Evolutionary conservation across 352 stramenopile genomes (phyloP).

Genomic region (Globisporangium parvum): DNA sequence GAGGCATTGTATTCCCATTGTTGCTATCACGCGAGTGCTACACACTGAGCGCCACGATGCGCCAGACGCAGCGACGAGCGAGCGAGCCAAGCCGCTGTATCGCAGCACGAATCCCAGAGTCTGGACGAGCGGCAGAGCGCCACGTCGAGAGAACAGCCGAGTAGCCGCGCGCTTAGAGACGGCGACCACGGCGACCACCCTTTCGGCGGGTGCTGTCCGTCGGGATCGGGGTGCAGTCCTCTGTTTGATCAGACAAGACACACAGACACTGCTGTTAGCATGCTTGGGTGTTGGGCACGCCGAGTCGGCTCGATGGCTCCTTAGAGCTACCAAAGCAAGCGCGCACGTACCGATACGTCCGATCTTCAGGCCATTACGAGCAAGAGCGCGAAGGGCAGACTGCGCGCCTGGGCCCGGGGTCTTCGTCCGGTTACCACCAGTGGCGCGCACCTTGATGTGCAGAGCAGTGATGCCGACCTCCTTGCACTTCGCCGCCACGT

Average conservation of each 20-base stretch:
- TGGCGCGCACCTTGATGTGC: slow-evolving; percentile 99
- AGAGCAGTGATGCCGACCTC: slow-evolving; percentile 99
- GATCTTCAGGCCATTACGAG: slow-evolving; percentile 99
- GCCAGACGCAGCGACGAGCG: neutral
- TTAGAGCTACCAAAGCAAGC: neutral
- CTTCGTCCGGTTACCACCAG: slow-evolving; percentile 98
- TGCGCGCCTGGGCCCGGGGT: slow-evolving; percentile 98
- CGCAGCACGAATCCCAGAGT: slow-evolving; percentile 16
- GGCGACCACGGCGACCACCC: slow-evolving; percentile 97
- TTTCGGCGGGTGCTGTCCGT: slow-evolving; percentile 99
- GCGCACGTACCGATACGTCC: slow-evolving; percentile 82
- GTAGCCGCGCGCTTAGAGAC: slow-evolving; percentile 87
- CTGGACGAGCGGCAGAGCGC: neutral
- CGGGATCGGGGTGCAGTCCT: slow-evolving; percentile 99
- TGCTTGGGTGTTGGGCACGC: no score
- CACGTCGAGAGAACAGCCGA: neutral
- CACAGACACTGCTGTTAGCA: neutral
- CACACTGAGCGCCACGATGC: neutral
- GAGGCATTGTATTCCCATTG: slow-evolving; percentile 10
- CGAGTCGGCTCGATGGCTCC: no score
- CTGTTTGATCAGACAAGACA: slow-evolving; percentile 17
- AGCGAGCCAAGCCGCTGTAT: slow-evolving; percentile 13
- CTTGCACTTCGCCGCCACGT: slow-evolving; percentile 96
- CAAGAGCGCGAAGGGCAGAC: slow-evolving; percentile 97
- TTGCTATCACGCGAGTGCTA: neutral